Evolutionary conservation across 108 stramenopile genomes (phyloP).

Genomic region (Fistulifera pelliculosa): DNA sequence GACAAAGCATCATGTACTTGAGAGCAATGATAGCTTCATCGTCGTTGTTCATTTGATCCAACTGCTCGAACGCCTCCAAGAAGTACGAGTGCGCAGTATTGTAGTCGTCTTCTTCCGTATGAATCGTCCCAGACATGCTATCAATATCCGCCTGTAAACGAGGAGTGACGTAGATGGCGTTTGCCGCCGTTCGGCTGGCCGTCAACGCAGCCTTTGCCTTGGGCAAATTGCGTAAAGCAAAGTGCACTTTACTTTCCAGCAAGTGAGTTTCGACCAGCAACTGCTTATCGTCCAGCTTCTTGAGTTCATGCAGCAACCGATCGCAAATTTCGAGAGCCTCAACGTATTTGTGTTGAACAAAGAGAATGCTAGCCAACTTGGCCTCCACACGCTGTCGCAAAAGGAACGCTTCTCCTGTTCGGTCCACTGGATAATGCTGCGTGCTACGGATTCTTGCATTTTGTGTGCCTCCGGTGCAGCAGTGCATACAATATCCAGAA

Average conservation of each 20-base stretch:
- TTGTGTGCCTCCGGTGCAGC: slow-evolving; percentile 78
- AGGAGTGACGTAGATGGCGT: slow-evolving; percentile 89
- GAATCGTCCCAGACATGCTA: slow-evolving; percentile 93
- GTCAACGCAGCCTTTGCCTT: slow-evolving; percentile 98
- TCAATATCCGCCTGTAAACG: slow-evolving; percentile 92
- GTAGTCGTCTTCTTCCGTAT: slow-evolving; percentile 98
- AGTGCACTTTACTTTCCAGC: slow-evolving; percentile 90
- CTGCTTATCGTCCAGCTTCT: slow-evolving; percentile 99
- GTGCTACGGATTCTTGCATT: slow-evolving; percentile 83
- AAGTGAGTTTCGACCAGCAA: slow-evolving; percentile 96
- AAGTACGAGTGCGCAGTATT: slow-evolving; percentile 98
- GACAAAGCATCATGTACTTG: slow-evolving; percentile 98
- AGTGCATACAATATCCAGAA: slow-evolving; percentile 90
- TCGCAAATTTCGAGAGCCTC: slow-evolving; percentile 82
- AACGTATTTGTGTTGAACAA: slow-evolving; percentile 71
- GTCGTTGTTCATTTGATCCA: slow-evolving; percentile 78
- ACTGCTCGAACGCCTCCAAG: slow-evolving; percentile 97
- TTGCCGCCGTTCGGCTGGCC: slow-evolving; percentile 92
- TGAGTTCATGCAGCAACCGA: slow-evolving; percentile 86
- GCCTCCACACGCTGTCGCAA: slow-evolving; percentile 96
- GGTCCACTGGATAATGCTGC: slow-evolving; percentile 88
- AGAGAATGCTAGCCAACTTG: slow-evolving; percentile 81
- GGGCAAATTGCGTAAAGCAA: slow-evolving; percentile 91
- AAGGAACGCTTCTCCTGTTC: slow-evolving; percentile 89
- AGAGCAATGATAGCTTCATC: slow-evolving; percentile 66